Conservation (phyloP, 176 grass and related monocot genomes). For the Olyra latifolia region DNA sequence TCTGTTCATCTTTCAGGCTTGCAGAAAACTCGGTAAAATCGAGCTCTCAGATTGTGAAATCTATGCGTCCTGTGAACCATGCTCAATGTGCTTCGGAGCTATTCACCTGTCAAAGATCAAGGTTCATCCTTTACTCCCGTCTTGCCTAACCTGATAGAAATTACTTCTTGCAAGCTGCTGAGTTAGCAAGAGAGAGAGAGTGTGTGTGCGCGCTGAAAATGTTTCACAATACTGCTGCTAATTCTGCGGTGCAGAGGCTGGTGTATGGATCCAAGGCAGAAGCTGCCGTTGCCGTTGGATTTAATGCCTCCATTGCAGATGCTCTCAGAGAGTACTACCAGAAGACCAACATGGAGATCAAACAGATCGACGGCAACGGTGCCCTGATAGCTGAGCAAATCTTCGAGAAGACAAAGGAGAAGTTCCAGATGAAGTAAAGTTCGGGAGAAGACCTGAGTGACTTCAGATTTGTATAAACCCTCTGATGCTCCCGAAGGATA, state of each 20-base stretch:
- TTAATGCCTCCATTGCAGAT: conserved; percentile 84
- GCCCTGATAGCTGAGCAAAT: conserved; percentile 75
- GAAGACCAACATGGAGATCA: conserved; percentile 77
- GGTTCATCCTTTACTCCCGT: conserved; percentile 28
- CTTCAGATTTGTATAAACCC: conserved; percentile 1
- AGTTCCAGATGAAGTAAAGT: conserved; percentile 71
- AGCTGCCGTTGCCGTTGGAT: conserved; percentile 81
- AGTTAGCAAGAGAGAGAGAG: not conserved
- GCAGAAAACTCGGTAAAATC: conserved; percentile 80
- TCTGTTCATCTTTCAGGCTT: conserved; percentile 49
- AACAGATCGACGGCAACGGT: conserved; percentile 66
- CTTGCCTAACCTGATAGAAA: not conserved
- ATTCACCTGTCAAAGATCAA: conserved; percentile 81
- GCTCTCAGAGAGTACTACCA: conserved; percentile 74
- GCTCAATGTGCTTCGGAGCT: conserved; percentile 80
- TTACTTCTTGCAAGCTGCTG: not conserved
- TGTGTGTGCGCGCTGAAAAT: not conserved
- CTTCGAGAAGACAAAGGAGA: conserved; percentile 80
- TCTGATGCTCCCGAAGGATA: conserved; percentile 12
- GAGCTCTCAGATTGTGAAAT: conserved; percentile 86
- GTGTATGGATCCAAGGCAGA: conserved; percentile 88
- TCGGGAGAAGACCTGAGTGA: not conserved
- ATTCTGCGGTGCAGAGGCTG: conserved; percentile 48
- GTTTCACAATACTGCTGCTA: not conserved
- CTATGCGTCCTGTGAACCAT: conserved; percentile 81